Conservation (phyloP, 371 early-diverging fungal species). For the Choanephora cucurbitarum region DNA sequence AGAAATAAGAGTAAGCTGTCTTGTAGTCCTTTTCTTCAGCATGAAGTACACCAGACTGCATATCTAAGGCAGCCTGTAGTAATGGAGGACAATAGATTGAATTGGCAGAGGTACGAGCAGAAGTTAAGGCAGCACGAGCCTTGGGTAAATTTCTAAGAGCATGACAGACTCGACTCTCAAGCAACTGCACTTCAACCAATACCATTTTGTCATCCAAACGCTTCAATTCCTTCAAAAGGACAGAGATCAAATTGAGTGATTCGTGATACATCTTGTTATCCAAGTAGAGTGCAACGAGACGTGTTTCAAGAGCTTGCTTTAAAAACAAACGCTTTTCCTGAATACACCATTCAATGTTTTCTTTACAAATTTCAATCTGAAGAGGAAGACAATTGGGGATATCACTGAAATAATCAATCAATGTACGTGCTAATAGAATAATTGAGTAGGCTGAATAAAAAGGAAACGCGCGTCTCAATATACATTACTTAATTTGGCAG, state of each 20-base stretch:
- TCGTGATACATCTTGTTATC: slow-evolving; percentile 95
- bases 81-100: slow-evolving; percentile 98
- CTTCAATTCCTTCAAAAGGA: slow-evolving; percentile 93
- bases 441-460: not conserved
- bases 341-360: slow-evolving; percentile 91
- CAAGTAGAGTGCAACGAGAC: slow-evolving; percentile 88
- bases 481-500: slow-evolving; percentile 86
- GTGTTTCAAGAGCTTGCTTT: slow-evolving; percentile 92
- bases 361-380: slow-evolving; percentile 92
- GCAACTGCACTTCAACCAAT: slow-evolving; percentile 93
- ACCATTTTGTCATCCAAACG: slow-evolving; percentile 98
- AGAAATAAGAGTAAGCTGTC: slow-evolving; percentile 98
- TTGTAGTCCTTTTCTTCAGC: slow-evolving; percentile 99
- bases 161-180: slow-evolving; percentile 95
- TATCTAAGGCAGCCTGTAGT: slow-evolving; percentile 95
- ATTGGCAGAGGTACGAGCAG: slow-evolving; percentile 96
- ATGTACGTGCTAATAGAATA: slow-evolving; percentile 63
- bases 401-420: slow-evolving; percentile 88
- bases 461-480: not conserved
- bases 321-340: slow-evolving; percentile 91
- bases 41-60: slow-evolving; percentile 97
- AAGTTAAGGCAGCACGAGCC: slow-evolving; percentile 94
- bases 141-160: slow-evolving; percentile 93
- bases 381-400: slow-evolving; percentile 87
- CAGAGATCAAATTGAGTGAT: slow-evolving; percentile 81